Conservation (phyloP, 768 basidiomycete species). For the Psilocybe tampanensis region DNA sequence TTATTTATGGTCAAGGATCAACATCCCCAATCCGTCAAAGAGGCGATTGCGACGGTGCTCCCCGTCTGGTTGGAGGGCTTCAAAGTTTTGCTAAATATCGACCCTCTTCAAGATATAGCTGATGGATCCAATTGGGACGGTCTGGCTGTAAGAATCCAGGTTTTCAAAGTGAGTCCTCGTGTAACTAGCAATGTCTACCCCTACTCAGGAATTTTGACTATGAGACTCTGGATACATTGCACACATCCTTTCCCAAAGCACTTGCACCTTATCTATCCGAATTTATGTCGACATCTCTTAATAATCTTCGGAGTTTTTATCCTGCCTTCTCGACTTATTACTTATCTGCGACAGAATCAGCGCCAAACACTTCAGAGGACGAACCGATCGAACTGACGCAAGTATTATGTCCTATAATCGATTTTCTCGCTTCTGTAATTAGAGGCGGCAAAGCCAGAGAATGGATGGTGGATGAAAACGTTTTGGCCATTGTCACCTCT, state of each 20-base stretch:
- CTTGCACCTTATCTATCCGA: conserved; percentile 64
- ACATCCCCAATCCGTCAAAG: conserved; percentile 83
- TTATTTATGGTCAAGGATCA: conserved; percentile 96
- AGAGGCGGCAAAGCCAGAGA: conserved; percentile 65
- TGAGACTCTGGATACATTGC: conserved; percentile 79
- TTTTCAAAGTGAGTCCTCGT: conserved; percentile 69
- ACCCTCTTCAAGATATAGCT: conserved; percentile 64
- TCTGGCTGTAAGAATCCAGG: conserved; percentile 75
- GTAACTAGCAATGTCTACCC: not conserved
- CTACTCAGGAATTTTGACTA: not conserved
- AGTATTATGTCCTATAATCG: conserved; percentile 77
- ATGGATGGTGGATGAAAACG: conserved; percentile 60
- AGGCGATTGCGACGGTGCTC: conserved; percentile 77
- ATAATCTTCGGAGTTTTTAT: conserved; percentile 60
- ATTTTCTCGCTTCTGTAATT: conserved; percentile 71
- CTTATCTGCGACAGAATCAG: conserved; percentile 52
- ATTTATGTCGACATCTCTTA: conserved; percentile 58
- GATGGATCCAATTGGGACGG: conserved; percentile 76
- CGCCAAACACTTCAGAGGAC: conserved; percentile 74
- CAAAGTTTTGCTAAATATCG: conserved; percentile 67
- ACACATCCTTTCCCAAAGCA: conserved; percentile 79
- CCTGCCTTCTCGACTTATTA: conserved; percentile 66
- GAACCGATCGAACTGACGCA: conserved; percentile 75
- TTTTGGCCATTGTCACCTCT: conserved; percentile 50
- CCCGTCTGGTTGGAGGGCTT: conserved; percentile 95